Conservation (phyloP, 2,329 filamentous ascomycete genomes). For the Epichloe hybrida region DNA sequence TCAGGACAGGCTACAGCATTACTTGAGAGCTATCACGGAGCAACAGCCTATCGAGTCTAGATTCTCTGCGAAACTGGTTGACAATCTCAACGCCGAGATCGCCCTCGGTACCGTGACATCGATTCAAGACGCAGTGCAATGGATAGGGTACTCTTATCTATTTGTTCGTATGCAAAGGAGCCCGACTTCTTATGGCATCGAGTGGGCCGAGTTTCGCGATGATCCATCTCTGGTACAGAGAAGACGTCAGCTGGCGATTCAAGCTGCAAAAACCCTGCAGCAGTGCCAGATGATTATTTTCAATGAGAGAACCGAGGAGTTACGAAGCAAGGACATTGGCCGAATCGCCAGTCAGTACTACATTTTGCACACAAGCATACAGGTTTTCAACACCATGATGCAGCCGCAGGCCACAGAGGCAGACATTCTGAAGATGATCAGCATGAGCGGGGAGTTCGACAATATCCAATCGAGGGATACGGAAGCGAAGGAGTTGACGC, state of each 20-base stretch:
- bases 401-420: constrained; percentile 71
- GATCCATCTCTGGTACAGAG: constrained; percentile 80
- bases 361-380: constrained; percentile 81
- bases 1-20: constrained; percentile 84
- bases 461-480: constrained; percentile 88
- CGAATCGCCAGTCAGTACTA: constrained; percentile 97
- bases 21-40: constrained; percentile 82
- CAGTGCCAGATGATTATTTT: constrained; percentile 98
- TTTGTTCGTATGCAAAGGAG: constrained; percentile 95
- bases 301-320: constrained; percentile 85
- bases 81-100: constrained; percentile 94
- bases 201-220: constrained; percentile 80
- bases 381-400: constrained; percentile 97
- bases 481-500: constrained; percentile 75
- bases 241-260: constrained; percentile 71
- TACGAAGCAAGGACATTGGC: constrained; percentile 87
- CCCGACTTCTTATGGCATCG: constrained; percentile 84
- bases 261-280: constrained; percentile 76
- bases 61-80: constrained; percentile 85
- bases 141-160: constrained; percentile 95
- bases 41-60: constrained; percentile 96
- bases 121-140: constrained; percentile 83
- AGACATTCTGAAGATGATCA: constrained; percentile 90
- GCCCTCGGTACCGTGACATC: constrained; percentile 89
- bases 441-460: constrained; percentile 94